phyloP scores from a whole-genome alignment of 495 filamentous ascomycete genomes.

The Penicillium roqueforti region DNA sequence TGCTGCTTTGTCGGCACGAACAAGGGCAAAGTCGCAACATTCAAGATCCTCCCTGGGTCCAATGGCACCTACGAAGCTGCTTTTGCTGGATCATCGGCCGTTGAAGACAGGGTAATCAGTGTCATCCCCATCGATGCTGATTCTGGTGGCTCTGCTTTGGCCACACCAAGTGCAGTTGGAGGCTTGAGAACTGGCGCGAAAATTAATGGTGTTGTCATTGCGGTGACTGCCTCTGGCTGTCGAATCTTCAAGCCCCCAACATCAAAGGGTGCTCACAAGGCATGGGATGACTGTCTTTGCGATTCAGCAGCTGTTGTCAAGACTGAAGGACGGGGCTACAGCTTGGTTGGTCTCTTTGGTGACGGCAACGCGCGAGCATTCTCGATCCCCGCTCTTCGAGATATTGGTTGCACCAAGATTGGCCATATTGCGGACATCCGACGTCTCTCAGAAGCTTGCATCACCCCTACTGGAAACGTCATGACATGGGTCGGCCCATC shows the following conservation, averaged over 20 bases:
- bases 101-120: slow-evolving; percentile 70
- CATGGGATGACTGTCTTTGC: slow-evolving; percentile 78
- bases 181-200: slow-evolving; percentile 65
- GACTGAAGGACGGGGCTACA: slow-evolving; percentile 66
- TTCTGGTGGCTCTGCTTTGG: slow-evolving; percentile 67
- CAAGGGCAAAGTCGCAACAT: slow-evolving; percentile 74
- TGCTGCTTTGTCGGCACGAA: slow-evolving; percentile 88
- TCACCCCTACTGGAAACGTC: slow-evolving; percentile 74
- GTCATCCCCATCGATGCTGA: slow-evolving; percentile 76
- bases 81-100: slow-evolving; percentile 57
- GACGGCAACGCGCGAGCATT: slow-evolving; percentile 75
- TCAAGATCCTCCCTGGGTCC: slow-evolving; percentile 76
- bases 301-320: slow-evolving; percentile 71
- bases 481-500: slow-evolving; percentile 88
- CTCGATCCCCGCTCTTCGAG: slow-evolving; percentile 80
- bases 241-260: slow-evolving; percentile 82
- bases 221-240: slow-evolving; percentile 67
- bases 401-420: slow-evolving; percentile 66
- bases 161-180: slow-evolving; percentile 67
- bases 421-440: slow-evolving; percentile 64
- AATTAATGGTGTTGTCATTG: slow-evolving; percentile 66
- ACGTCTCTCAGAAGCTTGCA: slow-evolving; percentile 59
- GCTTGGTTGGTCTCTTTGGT: slow-evolving; percentile 76
- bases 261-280: slow-evolving; percentile 81
- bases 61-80: slow-evolving; percentile 68